Evolutionary conservation across 306 rosid genomes (phyloP).

Genomic region (Alnus glutinosa): DNA sequence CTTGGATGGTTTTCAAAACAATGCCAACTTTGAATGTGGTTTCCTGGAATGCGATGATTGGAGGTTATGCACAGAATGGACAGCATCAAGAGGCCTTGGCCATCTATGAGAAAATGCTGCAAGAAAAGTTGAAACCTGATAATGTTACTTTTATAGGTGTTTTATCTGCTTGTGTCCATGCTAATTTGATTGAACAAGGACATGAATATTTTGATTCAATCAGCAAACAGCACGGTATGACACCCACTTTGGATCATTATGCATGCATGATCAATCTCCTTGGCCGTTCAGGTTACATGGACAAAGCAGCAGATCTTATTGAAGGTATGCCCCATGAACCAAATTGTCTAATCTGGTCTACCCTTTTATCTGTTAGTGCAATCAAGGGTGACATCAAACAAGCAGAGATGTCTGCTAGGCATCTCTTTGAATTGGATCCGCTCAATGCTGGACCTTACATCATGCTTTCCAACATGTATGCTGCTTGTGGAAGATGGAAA

Average conservation of each 20-base stretch:
- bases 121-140: slow-evolving; percentile 30
- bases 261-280: slow-evolving; percentile 39
- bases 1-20: slow-evolving; percentile 26
- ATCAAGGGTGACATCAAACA: slow-evolving; percentile 21
- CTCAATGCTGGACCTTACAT: slow-evolving; percentile 34
- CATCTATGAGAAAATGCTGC: slow-evolving; percentile 31
- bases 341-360: slow-evolving; percentile 33
- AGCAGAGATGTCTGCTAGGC: slow-evolving; percentile 28
- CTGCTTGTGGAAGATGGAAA: slow-evolving; percentile 33
- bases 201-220: slow-evolving; percentile 31
- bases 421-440: slow-evolving; percentile 36
- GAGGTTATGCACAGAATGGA: slow-evolving; percentile 40
- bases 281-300: slow-evolving; percentile 26
- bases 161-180: slow-evolving; percentile 39
- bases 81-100: slow-evolving; percentile 26
- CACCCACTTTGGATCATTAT: slow-evolving; percentile 35
- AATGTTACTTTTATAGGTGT: slow-evolving; percentile 35
- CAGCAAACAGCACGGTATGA: slow-evolving; percentile 21
- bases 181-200: slow-evolving; percentile 30
- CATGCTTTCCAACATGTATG: slow-evolving; percentile 42
- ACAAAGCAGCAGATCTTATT: slow-evolving; percentile 31
- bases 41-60: slow-evolving; percentile 39
- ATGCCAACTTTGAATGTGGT: slow-evolving; percentile 33
- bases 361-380: slow-evolving; percentile 30
- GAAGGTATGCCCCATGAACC: slow-evolving; percentile 37